These are phyloP conservation scores for Coelastrella sp. DNA, from an alignment of 139 green algal species.

Conservation along the genomic window DNA sequence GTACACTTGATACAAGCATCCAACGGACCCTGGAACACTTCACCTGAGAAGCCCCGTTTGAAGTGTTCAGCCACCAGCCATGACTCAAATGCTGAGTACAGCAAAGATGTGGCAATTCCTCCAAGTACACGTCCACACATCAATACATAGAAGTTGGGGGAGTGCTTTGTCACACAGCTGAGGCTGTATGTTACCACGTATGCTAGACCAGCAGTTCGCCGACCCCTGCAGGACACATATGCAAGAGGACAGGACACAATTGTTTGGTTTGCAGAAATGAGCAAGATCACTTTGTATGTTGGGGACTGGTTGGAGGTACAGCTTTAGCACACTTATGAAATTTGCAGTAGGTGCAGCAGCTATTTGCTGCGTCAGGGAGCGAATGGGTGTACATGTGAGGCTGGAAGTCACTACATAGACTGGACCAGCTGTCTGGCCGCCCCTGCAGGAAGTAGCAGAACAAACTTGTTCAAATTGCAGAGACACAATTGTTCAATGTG, in stretches of 20 bases:
- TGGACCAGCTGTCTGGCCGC: too few species aligned
- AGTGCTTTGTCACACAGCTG: constrained; percentile 98
- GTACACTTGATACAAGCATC: neutral
- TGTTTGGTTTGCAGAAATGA: neutral
- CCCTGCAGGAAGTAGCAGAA: too few species aligned
- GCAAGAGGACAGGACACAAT: neutral
- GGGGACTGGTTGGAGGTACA: too few species aligned
- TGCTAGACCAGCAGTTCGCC: constrained; percentile 84
- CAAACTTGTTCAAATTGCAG: too few species aligned
- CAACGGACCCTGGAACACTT: neutral
- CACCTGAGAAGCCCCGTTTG: constrained; percentile 53
- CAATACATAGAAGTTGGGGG: constrained; percentile 85
- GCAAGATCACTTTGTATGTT: neutral
- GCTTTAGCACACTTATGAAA: too few species aligned
- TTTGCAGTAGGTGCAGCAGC: too few species aligned
- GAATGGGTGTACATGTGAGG: too few species aligned
- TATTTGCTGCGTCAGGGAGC: too few species aligned
- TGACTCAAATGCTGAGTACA: constrained; percentile 97
- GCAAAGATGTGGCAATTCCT: constrained; percentile 94
- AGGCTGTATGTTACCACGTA: constrained; percentile 93
- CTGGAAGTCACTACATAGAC: too few species aligned
- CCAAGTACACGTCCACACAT: constrained; percentile 93
- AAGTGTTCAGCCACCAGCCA: constrained; percentile 82
- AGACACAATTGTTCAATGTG: too few species aligned
- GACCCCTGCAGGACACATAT: constrained; percentile 70